A percentile compares a stretch with the other conserved stretches of the same genome.
Conservation (phyloP, 2,329 filamentous ascomycete genomes). For the Leptographium wingfieldii region DNA sequence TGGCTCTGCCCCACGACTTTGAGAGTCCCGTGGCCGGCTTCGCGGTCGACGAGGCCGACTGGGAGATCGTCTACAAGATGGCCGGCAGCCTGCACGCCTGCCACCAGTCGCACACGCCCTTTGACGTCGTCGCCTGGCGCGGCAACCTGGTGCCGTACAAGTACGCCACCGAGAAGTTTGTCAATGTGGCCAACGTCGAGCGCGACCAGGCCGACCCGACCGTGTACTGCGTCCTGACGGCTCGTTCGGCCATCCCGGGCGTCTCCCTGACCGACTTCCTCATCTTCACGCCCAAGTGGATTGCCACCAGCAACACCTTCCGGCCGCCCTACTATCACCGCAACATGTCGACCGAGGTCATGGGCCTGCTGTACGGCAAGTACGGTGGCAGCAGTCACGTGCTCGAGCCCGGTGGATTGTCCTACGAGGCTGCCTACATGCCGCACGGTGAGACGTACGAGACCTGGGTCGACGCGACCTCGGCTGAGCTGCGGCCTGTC, state of each 20-base stretch:
- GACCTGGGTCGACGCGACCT: constrained; percentile 17
- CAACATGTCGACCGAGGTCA: constrained; percentile 44
- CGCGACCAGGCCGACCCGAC: constrained; percentile 55
- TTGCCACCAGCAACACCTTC: constrained; percentile 48
- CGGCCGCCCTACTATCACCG: constrained; percentile 54
- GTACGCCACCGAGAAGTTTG: constrained; percentile 42
- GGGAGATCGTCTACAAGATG: constrained; percentile 45
- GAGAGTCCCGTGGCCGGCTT: constrained; percentile 47
- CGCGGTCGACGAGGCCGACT: constrained; percentile 33
- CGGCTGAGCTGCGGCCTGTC: constrained; percentile 4
- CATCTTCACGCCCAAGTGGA: constrained; percentile 55
- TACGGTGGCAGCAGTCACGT: constrained; percentile 17
- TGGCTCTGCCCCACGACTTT: constrained; percentile 56
- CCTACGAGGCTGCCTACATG: constrained; percentile 23
- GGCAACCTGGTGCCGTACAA: constrained; percentile 53
- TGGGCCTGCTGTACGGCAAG: constrained; percentile 34
- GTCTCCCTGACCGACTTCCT: constrained; percentile 51
- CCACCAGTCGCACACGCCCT: constrained; percentile 52
- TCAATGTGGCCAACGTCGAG: constrained; percentile 40
- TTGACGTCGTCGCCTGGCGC: constrained; percentile 57
- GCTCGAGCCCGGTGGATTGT: constrained; percentile 20
- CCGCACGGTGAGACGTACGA: constrained; percentile 23
- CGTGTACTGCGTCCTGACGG: constrained; percentile 53
- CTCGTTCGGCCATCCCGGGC: constrained; percentile 37
- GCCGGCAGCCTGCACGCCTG: constrained; percentile 47